Conservation (phyloP, 768 basidiomycete species). For the Naganishia vaughanmartiniae region DNA sequence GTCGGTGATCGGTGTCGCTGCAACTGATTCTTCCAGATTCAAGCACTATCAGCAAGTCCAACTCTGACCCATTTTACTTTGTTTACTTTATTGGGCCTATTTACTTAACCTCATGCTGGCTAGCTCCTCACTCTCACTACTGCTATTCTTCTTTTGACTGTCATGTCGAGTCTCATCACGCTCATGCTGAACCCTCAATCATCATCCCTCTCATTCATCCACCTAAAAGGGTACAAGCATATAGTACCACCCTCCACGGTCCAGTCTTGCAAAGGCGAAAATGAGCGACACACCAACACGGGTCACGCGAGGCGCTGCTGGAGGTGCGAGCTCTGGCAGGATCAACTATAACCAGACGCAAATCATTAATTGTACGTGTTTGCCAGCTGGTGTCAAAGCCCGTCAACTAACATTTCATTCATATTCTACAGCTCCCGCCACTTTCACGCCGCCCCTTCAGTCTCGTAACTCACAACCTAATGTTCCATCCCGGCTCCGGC, state of each 20-base stretch:
- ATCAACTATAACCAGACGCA: conserved; percentile 29
- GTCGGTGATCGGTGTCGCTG: no score
- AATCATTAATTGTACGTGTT: conserved; percentile 20
- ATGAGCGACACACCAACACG: conserved; percentile 16
- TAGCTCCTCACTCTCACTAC: no score
- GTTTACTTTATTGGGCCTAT: conserved; percentile 5
- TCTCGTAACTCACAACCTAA: conserved; percentile 17
- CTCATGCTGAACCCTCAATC: no score
- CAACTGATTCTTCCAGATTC: no score
- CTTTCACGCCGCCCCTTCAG: conserved; percentile 19
- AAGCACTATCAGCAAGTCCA: no score
- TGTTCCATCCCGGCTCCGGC: conserved; percentile 29
- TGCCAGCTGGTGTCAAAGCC: neutral
- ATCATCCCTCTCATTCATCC: neutral
- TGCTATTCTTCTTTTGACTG: neutral
- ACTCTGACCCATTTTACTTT: neutral
- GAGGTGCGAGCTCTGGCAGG: neutral
- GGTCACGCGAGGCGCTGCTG: conserved; percentile 18
- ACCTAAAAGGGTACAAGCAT: no score
- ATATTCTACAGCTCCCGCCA: conserved; percentile 11
- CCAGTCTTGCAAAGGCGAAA: neutral
- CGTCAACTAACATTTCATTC: neutral
- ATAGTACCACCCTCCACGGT: no score
- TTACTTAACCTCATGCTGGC: neutral
- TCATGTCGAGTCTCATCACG: neutral